Conservation (phyloP, 768 basidiomycete genomes). For the Amanita exitialis region DNA sequence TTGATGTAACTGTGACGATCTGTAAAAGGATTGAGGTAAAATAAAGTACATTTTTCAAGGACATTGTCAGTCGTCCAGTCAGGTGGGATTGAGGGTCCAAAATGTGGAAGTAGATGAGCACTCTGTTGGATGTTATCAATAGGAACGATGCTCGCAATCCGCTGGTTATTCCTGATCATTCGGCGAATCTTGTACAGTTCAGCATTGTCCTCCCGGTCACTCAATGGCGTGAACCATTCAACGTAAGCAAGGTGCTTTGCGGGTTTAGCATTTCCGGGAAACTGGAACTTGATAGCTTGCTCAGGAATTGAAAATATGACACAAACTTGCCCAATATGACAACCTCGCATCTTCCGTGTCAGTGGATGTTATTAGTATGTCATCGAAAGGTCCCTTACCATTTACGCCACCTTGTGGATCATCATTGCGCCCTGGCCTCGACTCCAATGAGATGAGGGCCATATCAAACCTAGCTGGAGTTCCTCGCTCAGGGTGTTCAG, state of each 20-base stretch:
- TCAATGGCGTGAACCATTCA: background rate
- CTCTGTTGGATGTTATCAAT: constrained; percentile 10
- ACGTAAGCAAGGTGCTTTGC: background rate
- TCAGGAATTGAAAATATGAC: background rate
- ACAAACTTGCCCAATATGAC: background rate
- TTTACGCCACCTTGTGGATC: too few species aligned
- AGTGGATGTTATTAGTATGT: background rate
- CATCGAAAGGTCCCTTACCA: too few species aligned
- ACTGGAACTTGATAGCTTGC: background rate
- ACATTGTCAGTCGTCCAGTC: constrained; percentile 16
- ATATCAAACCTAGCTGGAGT: background rate
- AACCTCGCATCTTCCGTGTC: background rate
- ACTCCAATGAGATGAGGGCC: background rate
- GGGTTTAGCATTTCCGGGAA: background rate
- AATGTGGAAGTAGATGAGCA: constrained; percentile 15
- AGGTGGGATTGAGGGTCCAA: constrained; percentile 8
- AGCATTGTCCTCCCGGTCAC: background rate
- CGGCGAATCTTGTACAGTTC: background rate
- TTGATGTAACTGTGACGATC: constrained; percentile 10
- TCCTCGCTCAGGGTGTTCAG: background rate
- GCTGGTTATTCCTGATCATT: background rate
- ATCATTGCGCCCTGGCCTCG: too few species aligned
- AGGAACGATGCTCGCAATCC: constrained; percentile 8
- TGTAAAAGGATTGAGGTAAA: constrained; percentile 14
- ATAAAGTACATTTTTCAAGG: constrained; percentile 12